Conservation (phyloP, 805 yeast species). For the Wickerhamiella musiphila region DNA sequence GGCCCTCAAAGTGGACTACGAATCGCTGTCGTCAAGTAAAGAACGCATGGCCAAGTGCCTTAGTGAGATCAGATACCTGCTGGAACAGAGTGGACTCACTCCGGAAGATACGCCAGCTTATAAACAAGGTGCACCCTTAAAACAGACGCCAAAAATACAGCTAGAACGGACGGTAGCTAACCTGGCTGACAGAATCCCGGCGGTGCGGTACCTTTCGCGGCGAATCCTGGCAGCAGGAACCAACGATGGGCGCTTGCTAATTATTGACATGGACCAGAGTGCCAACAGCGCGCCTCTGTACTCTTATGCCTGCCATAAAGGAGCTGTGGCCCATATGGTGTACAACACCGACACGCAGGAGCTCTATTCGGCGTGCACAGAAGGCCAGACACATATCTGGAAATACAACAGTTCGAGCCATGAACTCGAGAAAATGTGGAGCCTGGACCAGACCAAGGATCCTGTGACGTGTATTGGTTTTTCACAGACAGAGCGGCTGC, state of each 20-base stretch:
- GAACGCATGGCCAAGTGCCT: constrained; percentile 21
- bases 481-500: constrained; percentile 1
- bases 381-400: constrained; percentile 13
- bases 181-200: constrained; percentile 8
- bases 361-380: constrained; percentile 12
- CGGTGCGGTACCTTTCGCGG: constrained; percentile 4
- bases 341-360: constrained; percentile 1
- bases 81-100: constrained; percentile 10
- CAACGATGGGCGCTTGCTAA: constrained; percentile 8
- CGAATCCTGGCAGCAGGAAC: constrained; percentile 10
- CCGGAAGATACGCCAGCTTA: constrained; percentile 1
- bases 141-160: neutral
- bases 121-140: neutral
- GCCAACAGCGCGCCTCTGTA: neutral
- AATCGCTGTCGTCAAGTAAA: neutral
- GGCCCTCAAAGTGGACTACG: neutral
- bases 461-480: constrained; percentile 3
- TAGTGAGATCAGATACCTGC: constrained; percentile 21
- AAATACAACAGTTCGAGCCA: constrained; percentile 5
- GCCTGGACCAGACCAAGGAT: neutral
- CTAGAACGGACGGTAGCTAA: constrained; percentile 10
- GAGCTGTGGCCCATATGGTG: constrained; percentile 3
- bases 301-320: neutral
- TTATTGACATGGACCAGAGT: constrained; percentile 6
- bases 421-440: neutral